A percentile compares a stretch with the other conserved stretches of the same genome.
Conservation (phyloP, 352 stramenopile species). For the Pythium myriotylum region DNA sequence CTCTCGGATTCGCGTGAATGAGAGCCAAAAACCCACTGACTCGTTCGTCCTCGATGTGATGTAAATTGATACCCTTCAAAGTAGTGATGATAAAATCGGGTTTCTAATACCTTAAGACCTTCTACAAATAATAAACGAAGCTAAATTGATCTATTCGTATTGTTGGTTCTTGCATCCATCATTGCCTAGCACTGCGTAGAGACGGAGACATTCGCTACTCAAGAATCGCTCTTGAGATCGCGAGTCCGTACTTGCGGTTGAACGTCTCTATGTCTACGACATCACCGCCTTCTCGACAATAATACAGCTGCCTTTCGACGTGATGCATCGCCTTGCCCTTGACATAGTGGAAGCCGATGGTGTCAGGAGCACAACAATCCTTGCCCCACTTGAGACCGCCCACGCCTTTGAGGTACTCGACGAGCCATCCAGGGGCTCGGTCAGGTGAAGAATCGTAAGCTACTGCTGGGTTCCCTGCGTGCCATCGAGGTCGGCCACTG, state of each 20-base stretch:
- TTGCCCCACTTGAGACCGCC: slow-evolving; percentile 57
- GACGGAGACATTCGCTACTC: too few species aligned
- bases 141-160: too few species aligned
- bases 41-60: neutral
- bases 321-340: slow-evolving; percentile 72
- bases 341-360: slow-evolving; percentile 80
- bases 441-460: slow-evolving; percentile 62
- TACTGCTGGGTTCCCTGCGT: slow-evolving; percentile 64
- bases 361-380: slow-evolving; percentile 62
- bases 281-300: slow-evolving; percentile 39
- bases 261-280: neutral
- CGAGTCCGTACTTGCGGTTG: neutral
- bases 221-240: neutral
- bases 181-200: too few species aligned
- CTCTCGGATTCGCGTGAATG: too few species aligned
- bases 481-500: slow-evolving; percentile 60
- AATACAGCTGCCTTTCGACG: slow-evolving; percentile 69
- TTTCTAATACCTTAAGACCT: too few species aligned
- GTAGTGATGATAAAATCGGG: too few species aligned
- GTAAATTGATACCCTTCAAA: too few species aligned
- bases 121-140: too few species aligned
- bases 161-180: too few species aligned
- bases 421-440: slow-evolving; percentile 54
- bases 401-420: slow-evolving; percentile 67
- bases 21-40: neutral